These are phyloP conservation scores for Exophiala calicioides DNA, from an alignment of 2,329 filamentous ascomycete species.

Conservation along the genomic window DNA sequence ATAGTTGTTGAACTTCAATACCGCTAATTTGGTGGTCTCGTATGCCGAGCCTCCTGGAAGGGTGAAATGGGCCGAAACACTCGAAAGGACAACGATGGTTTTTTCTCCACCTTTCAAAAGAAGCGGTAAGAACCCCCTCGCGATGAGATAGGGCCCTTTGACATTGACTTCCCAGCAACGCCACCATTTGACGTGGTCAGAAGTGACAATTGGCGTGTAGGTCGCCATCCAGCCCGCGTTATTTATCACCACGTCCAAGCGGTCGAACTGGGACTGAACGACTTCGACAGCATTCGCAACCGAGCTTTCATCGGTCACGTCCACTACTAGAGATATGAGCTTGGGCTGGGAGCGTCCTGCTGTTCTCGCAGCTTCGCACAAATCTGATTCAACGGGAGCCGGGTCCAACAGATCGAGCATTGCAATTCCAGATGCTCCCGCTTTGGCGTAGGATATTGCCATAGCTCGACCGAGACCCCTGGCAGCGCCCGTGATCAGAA, in stretches of 20 bases:
- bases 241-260: constrained; percentile 31
- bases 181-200: constrained; percentile 46
- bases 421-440: constrained; percentile 49
- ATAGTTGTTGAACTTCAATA: constrained; percentile 51
- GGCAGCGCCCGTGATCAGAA: constrained; percentile 41
- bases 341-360: constrained; percentile 40
- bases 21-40: constrained; percentile 48
- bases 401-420: constrained; percentile 55
- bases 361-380: constrained; percentile 40
- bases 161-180: constrained; percentile 54
- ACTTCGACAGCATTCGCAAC: constrained; percentile 39
- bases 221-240: constrained; percentile 26
- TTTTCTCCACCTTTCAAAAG: constrained; percentile 33
- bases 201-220: constrained; percentile 33
- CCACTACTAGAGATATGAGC: constrained; percentile 47
- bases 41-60: constrained; percentile 46
- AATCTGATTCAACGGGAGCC: constrained; percentile 37
- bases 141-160: constrained; percentile 41
- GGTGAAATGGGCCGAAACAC: constrained; percentile 41
- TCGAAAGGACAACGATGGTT: constrained; percentile 42
- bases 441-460: constrained; percentile 35
- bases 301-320: constrained; percentile 43
- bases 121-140: constrained; percentile 35
- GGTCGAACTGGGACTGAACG: constrained; percentile 36
- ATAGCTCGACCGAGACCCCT: constrained; percentile 40